Conservation (phyloP, 176 grass and related monocot species). For the Avena eriantha region DNA sequence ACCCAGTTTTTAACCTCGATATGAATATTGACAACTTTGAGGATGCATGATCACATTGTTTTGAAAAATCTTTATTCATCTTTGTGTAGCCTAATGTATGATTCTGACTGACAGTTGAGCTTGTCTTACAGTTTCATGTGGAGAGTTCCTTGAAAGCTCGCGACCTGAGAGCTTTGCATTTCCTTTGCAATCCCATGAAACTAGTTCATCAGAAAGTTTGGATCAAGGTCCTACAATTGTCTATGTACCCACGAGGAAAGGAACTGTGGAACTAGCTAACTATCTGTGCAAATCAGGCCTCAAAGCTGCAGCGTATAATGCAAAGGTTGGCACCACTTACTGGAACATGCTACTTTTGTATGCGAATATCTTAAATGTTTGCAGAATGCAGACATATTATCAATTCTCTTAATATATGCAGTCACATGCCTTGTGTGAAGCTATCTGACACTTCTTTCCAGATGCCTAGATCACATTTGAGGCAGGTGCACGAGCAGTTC, state of each 20-base stretch:
- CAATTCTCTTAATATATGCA: background rate
- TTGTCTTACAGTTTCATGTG: slow-evolving; percentile 78
- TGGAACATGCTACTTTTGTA: slow-evolving; percentile 23
- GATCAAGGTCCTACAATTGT: slow-evolving; percentile 88
- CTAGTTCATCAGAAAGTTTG: slow-evolving; percentile 52
- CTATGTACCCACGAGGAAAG: slow-evolving; percentile 91
- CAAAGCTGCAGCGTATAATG: slow-evolving; percentile 95
- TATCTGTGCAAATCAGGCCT: slow-evolving; percentile 81
- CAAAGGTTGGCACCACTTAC: slow-evolving; percentile 65
- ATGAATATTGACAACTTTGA: background rate
- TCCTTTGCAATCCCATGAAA: slow-evolving; percentile 41
- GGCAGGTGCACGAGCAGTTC: slow-evolving; percentile 84
- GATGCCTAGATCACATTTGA: slow-evolving; percentile 83
- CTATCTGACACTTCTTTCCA: slow-evolving; percentile 53
- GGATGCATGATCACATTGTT: background rate
- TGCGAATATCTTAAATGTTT: slow-evolving; percentile 9
- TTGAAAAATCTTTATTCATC: background rate
- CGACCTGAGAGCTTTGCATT: slow-evolving; percentile 42
- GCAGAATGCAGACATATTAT: slow-evolving; percentile 2
- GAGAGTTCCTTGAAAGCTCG: slow-evolving; percentile 66
- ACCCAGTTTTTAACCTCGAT: background rate
- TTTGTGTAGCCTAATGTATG: slow-evolving; percentile 36
- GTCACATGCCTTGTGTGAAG: background rate
- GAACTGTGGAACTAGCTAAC: slow-evolving; percentile 69
- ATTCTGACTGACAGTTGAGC: slow-evolving; percentile 23